Evolutionary conservation across 495 filamentous ascomycete genomes (phyloP).

Genomic region (Lophium mytilinum): DNA sequence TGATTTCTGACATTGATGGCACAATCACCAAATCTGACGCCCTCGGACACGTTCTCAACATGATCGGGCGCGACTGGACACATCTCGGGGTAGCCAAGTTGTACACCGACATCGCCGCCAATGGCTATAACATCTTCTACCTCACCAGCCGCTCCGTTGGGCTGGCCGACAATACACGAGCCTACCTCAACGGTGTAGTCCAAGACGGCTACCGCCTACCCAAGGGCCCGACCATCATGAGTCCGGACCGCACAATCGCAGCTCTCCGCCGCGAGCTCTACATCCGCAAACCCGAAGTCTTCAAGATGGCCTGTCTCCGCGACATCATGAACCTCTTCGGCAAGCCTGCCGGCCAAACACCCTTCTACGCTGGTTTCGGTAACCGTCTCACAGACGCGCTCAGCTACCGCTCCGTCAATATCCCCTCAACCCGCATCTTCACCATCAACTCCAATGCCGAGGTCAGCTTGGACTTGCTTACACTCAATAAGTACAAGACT

Average conservation of each 20-base stretch:
- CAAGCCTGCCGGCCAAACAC: slow-evolving; percentile 35
- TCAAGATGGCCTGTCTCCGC: slow-evolving; percentile 97
- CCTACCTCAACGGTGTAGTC: slow-evolving; percentile 81
- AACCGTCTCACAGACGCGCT: slow-evolving; percentile 95
- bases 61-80: slow-evolving; percentile 98
- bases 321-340: slow-evolving; percentile 87
- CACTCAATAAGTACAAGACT: slow-evolving; percentile 89
- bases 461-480: slow-evolving; percentile 83
- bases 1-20: slow-evolving; percentile 97
- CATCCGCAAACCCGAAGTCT: slow-evolving; percentile 91
- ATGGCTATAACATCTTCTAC: slow-evolving; percentile 98
- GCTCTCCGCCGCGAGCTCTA: slow-evolving; percentile 91
- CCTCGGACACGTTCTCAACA: slow-evolving; percentile 92
- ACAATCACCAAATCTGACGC: slow-evolving; percentile 99
- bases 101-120: slow-evolving; percentile 89
- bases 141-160: slow-evolving; percentile 90
- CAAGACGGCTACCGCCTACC: slow-evolving; percentile 85
- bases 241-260: slow-evolving; percentile 92
- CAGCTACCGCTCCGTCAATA: slow-evolving; percentile 91
- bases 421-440: slow-evolving; percentile 88
- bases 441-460: slow-evolving; percentile 99
- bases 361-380: slow-evolving; percentile 96
- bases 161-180: slow-evolving; percentile 82
- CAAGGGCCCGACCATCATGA: slow-evolving; percentile 86
- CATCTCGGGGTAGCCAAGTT: slow-evolving; percentile 94